Evolutionary conservation across 2,329 filamentous ascomycete genomes (phyloP).

Genomic region (Rachicladosporium sp.): DNA sequence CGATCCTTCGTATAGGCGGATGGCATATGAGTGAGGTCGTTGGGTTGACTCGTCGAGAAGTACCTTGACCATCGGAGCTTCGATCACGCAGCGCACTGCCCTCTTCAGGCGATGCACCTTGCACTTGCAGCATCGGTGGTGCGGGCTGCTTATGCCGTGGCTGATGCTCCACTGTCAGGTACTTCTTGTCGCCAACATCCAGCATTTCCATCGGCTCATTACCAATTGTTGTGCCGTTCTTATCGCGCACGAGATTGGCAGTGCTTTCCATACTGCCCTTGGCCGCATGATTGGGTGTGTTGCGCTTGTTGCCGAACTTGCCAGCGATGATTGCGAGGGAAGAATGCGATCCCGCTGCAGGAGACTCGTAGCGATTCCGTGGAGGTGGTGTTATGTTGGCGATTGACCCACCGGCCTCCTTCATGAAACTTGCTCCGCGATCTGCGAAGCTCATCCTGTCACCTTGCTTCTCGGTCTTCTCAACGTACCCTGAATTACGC

Average conservation of each 20-base stretch:
- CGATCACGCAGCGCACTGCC: constrained; percentile 35
- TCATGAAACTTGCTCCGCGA: constrained; percentile 40
- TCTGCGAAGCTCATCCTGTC: constrained; percentile 38
- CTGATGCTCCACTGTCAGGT: neutral
- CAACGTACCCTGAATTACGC: constrained; percentile 28
- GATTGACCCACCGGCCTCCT: constrained; percentile 34
- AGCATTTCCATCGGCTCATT: constrained; percentile 33
- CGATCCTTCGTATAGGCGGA: constrained; percentile 22
- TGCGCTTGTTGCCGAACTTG: constrained; percentile 39
- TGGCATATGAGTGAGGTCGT: constrained; percentile 20
- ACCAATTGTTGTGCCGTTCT: constrained; percentile 32
- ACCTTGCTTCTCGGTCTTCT: constrained; percentile 28
- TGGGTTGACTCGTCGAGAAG: constrained; percentile 25
- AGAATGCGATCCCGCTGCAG: constrained; percentile 15
- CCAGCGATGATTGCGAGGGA: constrained; percentile 42
- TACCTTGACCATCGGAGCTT: constrained; percentile 38
- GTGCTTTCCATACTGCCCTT: constrained; percentile 49
- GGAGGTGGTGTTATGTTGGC: constrained; percentile 15
- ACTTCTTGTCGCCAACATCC: constrained; percentile 28
- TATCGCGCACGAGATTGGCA: constrained; percentile 47
- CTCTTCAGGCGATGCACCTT: constrained; percentile 20
- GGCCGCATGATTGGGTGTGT: constrained; percentile 30
- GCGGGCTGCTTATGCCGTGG: constrained; percentile 6
- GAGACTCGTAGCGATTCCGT: constrained; percentile 5
- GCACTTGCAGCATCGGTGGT: constrained; percentile 23